These are phyloP conservation scores for Neurospora hispaniola DNA, from an alignment of 495 filamentous ascomycete genomes.

Conservation along the genomic window DNA sequence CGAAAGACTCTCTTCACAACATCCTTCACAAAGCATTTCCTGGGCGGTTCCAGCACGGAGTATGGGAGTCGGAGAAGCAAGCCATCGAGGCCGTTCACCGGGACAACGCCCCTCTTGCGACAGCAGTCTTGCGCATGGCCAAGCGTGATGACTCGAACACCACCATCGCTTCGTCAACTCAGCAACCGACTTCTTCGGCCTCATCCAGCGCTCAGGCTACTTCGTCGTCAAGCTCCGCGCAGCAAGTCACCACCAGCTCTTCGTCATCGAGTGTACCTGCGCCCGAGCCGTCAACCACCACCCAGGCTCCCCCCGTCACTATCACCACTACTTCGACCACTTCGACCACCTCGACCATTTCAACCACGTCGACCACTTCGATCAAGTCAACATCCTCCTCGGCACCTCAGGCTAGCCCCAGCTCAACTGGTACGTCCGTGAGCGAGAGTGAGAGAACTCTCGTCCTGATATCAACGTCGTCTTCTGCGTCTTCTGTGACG, in stretches of 20 bases:
- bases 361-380: slow-evolving; percentile 1
- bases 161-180: slow-evolving; percentile 1
- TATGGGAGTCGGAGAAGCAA: slow-evolving; percentile 24
- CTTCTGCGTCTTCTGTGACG: slow-evolving; percentile 6
- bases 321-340: slow-evolving; percentile 1
- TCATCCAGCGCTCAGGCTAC: not conserved
- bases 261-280: not conserved
- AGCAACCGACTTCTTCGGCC: slow-evolving; percentile 1
- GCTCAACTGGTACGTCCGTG: slow-evolving; percentile 8
- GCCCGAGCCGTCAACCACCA: not conserved
- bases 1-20: slow-evolving; percentile 26
- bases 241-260: not conserved
- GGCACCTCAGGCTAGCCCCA: not conserved
- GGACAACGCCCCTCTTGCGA: slow-evolving; percentile 21
- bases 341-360: not conserved
- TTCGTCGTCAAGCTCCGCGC: not conserved
- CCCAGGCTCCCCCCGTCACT: slow-evolving; percentile 8
- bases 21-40: slow-evolving; percentile 32
- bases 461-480: slow-evolving; percentile 1
- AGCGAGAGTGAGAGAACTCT: slow-evolving; percentile 8
- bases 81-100: slow-evolving; percentile 23
- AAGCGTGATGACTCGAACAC: slow-evolving; percentile 25
- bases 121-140: slow-evolving; percentile 26
- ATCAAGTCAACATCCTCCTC: slow-evolving; percentile 1
- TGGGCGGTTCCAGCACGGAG: slow-evolving; percentile 24